Evolutionary conservation across 371 early-diverging fungal species (phyloP).

Genomic region (Lichtheimia hyalospora): DNA sequence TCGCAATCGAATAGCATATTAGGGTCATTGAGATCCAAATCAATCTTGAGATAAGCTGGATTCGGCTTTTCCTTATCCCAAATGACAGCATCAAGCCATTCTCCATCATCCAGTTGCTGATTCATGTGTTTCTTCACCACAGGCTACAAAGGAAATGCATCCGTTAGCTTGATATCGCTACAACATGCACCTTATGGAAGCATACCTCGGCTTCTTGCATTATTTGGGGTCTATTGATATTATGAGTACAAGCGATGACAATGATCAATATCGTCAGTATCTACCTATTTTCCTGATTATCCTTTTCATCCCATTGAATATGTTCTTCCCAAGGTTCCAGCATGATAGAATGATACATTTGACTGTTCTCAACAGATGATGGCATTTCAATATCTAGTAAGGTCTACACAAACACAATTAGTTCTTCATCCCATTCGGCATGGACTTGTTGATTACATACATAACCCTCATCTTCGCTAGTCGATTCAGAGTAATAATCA

Average conservation of each 20-base stretch:
- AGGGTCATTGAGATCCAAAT: constrained; percentile 73
- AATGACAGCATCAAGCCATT: constrained; percentile 69
- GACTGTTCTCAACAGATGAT: background rate
- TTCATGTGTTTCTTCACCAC: constrained; percentile 43
- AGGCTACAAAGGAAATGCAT: background rate
- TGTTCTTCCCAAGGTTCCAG: constrained; percentile 83
- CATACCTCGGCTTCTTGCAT: no score
- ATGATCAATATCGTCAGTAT: no score
- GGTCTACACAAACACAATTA: background rate
- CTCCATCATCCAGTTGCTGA: constrained; percentile 59
- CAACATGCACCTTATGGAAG: no score
- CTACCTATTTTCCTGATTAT: constrained; percentile 6
- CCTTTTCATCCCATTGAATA: constrained; percentile 78
- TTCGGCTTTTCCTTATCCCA: constrained; percentile 73
- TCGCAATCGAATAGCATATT: constrained; percentile 75
- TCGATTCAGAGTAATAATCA: background rate
- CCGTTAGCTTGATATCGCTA: no score
- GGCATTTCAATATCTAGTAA: constrained; percentile 22
- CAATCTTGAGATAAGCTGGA: constrained; percentile 60
- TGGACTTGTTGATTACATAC: no score
- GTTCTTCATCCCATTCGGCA: no score
- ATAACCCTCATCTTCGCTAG: constrained; percentile 1
- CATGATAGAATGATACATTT: constrained; percentile 57
- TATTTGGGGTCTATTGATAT: no score
- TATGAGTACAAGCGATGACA: no score